phyloP scores from a whole-genome alignment of 1,139 yeast species.

The Blastobotrys arbuscula region DNA sequence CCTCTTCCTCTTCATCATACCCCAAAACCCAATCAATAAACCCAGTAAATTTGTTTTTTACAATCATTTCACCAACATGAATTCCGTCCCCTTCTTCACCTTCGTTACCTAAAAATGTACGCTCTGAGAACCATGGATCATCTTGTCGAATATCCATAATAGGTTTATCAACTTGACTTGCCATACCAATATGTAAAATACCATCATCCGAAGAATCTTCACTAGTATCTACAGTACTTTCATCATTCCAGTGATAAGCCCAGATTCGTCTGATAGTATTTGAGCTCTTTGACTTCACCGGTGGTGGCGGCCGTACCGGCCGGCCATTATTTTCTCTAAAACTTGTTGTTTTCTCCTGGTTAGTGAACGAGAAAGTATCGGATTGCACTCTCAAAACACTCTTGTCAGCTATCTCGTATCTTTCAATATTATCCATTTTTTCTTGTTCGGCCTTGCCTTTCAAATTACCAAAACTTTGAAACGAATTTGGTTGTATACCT shows the following conservation, averaged over 20 bases:
- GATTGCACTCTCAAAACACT: constrained; percentile 4
- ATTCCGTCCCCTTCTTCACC: constrained; percentile 17
- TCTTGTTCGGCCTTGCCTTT: background rate
- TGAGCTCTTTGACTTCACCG: background rate
- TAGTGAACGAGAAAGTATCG: background rate
- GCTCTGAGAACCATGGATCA: constrained; percentile 14
- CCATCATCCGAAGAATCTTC: constrained; percentile 14
- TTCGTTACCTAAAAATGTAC: constrained; percentile 15
- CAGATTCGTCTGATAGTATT: background rate
- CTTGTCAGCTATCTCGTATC: background rate
- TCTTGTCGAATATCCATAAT: constrained; percentile 12
- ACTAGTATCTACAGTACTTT: constrained; percentile 5
- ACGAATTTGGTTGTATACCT: constrained; percentile 8
- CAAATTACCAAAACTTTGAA: background rate
- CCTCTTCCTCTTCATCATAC: constrained; percentile 2
- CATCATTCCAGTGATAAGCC: background rate
- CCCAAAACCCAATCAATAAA: constrained; percentile 30
- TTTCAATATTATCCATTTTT: background rate
- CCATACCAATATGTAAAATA: constrained; percentile 17
- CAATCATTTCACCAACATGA: constrained; percentile 16
- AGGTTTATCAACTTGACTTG: constrained; percentile 10
- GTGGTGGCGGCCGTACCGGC: background rate
- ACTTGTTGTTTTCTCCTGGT: background rate
- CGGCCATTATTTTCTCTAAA: background rate
- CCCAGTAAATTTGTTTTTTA: constrained; percentile 21